A percentile compares a stretch with the other conserved stretches of the same genome.
Evolutionary conservation across 129 eudicot species (phyloP).

Genomic region (Flaveria ramosissima): DNA sequence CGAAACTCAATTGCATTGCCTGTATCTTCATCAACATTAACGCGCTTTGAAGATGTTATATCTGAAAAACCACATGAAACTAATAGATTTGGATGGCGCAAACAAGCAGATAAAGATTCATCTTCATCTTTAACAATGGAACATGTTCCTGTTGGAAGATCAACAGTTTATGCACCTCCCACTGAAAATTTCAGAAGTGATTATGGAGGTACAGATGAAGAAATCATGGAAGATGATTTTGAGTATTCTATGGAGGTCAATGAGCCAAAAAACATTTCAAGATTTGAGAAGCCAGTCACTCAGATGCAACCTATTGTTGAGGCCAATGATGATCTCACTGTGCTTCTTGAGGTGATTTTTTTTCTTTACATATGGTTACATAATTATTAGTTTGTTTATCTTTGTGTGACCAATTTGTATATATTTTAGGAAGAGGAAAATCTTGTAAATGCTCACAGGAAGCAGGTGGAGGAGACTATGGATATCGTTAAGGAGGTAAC

Average conservation of each 20-base stretch:
- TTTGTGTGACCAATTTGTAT: conserved; percentile 15
- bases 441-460: conserved; percentile 62
- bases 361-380: conserved; percentile 12
- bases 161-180: conserved; percentile 27
- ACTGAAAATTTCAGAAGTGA: conserved; percentile 40
- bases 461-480: conserved; percentile 68
- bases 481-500: conserved; percentile 61
- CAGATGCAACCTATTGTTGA: conserved; percentile 31
- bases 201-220: conserved; percentile 32
- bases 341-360: conserved; percentile 48
- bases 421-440: conserved; percentile 63
- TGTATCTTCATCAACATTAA: conserved; percentile 25
- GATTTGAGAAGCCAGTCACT: conserved; percentile 27
- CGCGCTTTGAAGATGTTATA: conserved; percentile 42
- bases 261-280: conserved; percentile 29
- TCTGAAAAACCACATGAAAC: conserved; percentile 32
- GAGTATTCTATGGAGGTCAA: conserved; percentile 34
- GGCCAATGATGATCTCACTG: conserved; percentile 45
- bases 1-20: conserved; percentile 46
- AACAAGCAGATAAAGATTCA: conserved; percentile 44
- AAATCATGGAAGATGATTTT: conserved; percentile 45
- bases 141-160: conserved; percentile 41
- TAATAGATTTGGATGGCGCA: conserved; percentile 59
- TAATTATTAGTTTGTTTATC: too few species aligned
- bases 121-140: conserved; percentile 40